phyloP scores from a whole-genome alignment of 1,284 basidiomycete genomes.

The Anthracocystis walkeri region DNA sequence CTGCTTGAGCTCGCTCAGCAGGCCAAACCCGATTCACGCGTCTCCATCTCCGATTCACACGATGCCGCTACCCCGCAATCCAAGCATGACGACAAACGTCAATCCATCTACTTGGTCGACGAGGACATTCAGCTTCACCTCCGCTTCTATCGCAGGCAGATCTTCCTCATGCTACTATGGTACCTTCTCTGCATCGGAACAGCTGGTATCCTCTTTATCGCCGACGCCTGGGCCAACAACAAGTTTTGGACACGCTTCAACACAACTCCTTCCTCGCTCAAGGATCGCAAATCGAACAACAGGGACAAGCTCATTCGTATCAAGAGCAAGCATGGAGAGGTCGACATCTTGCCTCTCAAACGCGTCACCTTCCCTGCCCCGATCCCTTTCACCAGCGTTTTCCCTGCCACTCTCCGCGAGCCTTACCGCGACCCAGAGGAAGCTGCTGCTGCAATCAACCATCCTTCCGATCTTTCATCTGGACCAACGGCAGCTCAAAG shows the following conservation, averaged over 20 bases:
- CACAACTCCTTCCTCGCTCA: conserved; percentile 14
- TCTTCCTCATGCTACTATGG: conserved; percentile 35
- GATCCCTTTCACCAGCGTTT: conserved; percentile 16
- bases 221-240: conserved; percentile 46
- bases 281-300: conserved; percentile 2
- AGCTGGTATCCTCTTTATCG: conserved; percentile 47
- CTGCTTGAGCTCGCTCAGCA: conserved; percentile 21
- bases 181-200: conserved; percentile 42
- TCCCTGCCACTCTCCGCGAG: conserved; percentile 23
- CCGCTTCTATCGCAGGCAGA: conserved; percentile 36
- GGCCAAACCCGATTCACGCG: conserved; percentile 27
- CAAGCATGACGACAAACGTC: conserved; percentile 9
- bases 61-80: not conserved
- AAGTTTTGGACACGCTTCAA: conserved; percentile 51
- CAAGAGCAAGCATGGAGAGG: conserved; percentile 49
- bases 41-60: conserved; percentile 18
- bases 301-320: conserved; percentile 35
- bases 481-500: not conserved
- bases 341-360: conserved; percentile 45
- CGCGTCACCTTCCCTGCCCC: conserved; percentile 26
- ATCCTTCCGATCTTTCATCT: not conserved
- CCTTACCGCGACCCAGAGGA: conserved; percentile 26
- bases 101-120: conserved; percentile 48
- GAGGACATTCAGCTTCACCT: conserved; percentile 52
- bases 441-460: conserved; percentile 19